Evolutionary conservation across 768 basidiomycete genomes (phyloP), one percentile per base, ranked within the genome.

Genomic region (Pluteus cervinus): DNA sequence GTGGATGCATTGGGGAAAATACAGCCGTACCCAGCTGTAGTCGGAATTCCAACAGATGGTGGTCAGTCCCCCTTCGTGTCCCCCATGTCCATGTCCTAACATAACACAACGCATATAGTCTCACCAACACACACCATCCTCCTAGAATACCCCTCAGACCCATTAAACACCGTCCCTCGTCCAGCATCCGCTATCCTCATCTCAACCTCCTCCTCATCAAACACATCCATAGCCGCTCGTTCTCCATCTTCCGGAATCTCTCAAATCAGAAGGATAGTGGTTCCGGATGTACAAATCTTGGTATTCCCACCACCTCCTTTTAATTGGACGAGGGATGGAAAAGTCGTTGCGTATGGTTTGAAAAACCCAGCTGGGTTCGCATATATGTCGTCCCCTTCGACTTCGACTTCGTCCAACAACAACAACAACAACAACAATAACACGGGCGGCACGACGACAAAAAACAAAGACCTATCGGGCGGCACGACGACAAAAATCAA

Each of bases 311-410:
- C n/a, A 14, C 9, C 26, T 28, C 26, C 26, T 28, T 9, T 28
- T 28, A 14, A 28, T 4, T 62, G 58, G 55, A 22, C 54, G 5
- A 35, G n/a, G n/a, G n/a, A 50, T 4, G 68, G 66, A 0, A 42
- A 60, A 25, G 49, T 69, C 18, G 36, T 69, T 14, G 67, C 64
- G 0, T 69, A 57, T 37, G 68, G 68, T 4, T 66, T 69, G 33
- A 58, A 67, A 8, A 71, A 71, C 47, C 66, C 68, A 7, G 67
- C 59, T 0, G 68, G 65, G 2, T 63, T 69, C 37, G 63, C 65
- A 1, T 63, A 62, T 45, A n/a, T n/a, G n/a, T n/a, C n/a, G n/a
- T n/a, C n/a, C n/a, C n/a, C n/a, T n/a, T n/a, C n/a, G n/a, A n/a
- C n/a, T n/a, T n/a, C n/a, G n/a, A n/a, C n/a, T n/a, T n/a, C n/a